Conservation (phyloP, 2,329 filamentous ascomycete genomes). For the Epichloe scottii region DNA sequence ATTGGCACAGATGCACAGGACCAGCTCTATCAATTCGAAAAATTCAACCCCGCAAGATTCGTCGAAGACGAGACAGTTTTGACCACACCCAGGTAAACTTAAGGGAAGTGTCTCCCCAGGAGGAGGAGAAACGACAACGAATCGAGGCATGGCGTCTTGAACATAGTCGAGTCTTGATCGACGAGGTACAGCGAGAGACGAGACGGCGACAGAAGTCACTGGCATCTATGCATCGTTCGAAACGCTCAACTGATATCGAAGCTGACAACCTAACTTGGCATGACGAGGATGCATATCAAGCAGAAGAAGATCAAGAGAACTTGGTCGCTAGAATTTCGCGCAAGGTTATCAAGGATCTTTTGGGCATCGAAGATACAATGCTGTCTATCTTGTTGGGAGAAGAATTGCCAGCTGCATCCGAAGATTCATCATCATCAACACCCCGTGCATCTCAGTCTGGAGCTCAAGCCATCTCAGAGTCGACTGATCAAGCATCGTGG, state of each 20-base stretch:
- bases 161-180: slow-evolving; percentile 71
- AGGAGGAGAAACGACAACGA: slow-evolving; percentile 63
- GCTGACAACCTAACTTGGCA: slow-evolving; percentile 38
- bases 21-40: slow-evolving; percentile 80
- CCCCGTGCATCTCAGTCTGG: slow-evolving; percentile 29
- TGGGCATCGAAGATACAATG: slow-evolving; percentile 79
- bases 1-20: slow-evolving; percentile 55
- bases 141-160: slow-evolving; percentile 91
- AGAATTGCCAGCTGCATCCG: slow-evolving; percentile 43
- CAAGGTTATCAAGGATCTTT: slow-evolving; percentile 75
- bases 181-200: slow-evolving; percentile 84
- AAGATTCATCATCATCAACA: slow-evolving; percentile 34
- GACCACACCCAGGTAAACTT: slow-evolving; percentile 37
- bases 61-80: slow-evolving; percentile 39
- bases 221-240: slow-evolving; percentile 26
- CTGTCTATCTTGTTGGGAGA: slow-evolving; percentile 84
- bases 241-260: slow-evolving; percentile 18
- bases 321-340: slow-evolving; percentile 73
- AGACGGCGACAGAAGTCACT: slow-evolving; percentile 52
- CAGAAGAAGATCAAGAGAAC: slow-evolving; percentile 45
- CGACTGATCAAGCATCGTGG: slow-evolving; percentile 42
- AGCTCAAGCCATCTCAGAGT: slow-evolving; percentile 16
- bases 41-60: slow-evolving; percentile 59
- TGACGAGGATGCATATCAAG: slow-evolving; percentile 34
- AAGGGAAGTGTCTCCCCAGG: slow-evolving; percentile 43